phyloP scores from a whole-genome alignment of 164 flowering plant genomes.

The Malania oleifera region DNA sequence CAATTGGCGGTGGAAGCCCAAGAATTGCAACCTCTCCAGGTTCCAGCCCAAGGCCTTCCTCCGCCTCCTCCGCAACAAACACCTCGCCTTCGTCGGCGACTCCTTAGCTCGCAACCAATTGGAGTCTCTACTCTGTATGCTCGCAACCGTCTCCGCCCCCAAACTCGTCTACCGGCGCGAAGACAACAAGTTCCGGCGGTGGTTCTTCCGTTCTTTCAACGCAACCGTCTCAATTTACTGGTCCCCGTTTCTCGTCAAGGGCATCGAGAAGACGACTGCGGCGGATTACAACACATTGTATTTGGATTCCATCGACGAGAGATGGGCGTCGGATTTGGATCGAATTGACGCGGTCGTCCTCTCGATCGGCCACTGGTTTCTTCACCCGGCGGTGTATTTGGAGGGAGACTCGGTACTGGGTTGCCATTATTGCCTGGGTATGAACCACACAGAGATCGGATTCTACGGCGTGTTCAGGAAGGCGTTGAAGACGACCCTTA shows the following conservation, averaged over 20 bases:
- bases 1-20: conserved; percentile 81
- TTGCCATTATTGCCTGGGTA: conserved; percentile 67
- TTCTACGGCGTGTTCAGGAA: conserved; percentile 67
- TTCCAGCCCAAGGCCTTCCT: conserved; percentile 64
- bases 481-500: conserved; percentile 54
- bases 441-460: conserved; percentile 71
- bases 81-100: conserved; percentile 86
- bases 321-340: conserved; percentile 67
- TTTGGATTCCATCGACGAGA: conserved; percentile 57
- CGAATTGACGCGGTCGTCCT: conserved; percentile 58
- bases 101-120: conserved; percentile 94
- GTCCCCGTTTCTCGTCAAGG: conserved; percentile 87
- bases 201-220: conserved; percentile 65
- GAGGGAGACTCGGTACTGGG: conserved; percentile 57
- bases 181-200: conserved; percentile 71
- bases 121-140: conserved; percentile 83
- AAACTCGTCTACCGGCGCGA: conserved; percentile 52
- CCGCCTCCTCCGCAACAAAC: conserved; percentile 43
- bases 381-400: conserved; percentile 71
- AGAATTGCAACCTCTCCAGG: conserved; percentile 58
- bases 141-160: conserved; percentile 50
- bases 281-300: conserved; percentile 48
- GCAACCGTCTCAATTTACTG: conserved; percentile 62
- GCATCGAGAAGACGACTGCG: conserved; percentile 53
- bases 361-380: conserved; percentile 90